Base-by-base conservation (phyloP, 495 filamentous ascomycete genomes). In the Saxispiralis lemnorum region DNA sequence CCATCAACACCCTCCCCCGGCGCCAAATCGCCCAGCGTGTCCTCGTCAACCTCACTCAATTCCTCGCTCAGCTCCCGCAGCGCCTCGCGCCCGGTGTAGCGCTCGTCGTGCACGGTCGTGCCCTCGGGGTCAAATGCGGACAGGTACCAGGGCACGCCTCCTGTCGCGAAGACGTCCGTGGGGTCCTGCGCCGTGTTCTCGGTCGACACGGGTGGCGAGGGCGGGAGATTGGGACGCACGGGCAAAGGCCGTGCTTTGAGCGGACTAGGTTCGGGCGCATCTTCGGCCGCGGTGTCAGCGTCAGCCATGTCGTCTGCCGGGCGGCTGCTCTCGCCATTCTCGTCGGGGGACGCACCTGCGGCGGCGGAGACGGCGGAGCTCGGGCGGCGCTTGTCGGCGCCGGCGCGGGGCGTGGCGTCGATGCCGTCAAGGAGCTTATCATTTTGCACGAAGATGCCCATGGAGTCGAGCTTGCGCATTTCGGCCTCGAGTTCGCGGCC, bases 101-200 rank as follows among this genome's bases (percentile, higher is more conserved):
- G 69, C 61, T 87, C 81, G 39, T 85, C 79, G 51, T 78, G 63
- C 16, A 83, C 64, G 0, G 71, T 83, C 0, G 82, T 92, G 14
- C 88, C 85, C 40, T 71, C 56, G 0, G 79, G 81, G 31, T 88
- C 75, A 53, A 89, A 88, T 10, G 74, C 71, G 48, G 84, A 68
- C 53, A 93, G 74, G 62, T 92, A 95, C 85, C 87, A 93, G 10
- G 81, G 77, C 6, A 88, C 68, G 11, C 86, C 86, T 37, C 86
- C 86, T 38, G 78, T 64, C 3, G 71, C 67, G 28, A 89, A 49
- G 75, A 66, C 24, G 66, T 66, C 39, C 66, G 63, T 24, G 60
- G 63, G 48, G 60, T 68, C 17, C 61, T 49, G 10, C 66, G 69
- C n/a, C 63, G 66, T 31, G 64, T 69, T 21, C 60, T 51, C 30